Base-by-base conservation (phyloP, 179 eudicot species). In the Spinacia oleracea region DNA sequence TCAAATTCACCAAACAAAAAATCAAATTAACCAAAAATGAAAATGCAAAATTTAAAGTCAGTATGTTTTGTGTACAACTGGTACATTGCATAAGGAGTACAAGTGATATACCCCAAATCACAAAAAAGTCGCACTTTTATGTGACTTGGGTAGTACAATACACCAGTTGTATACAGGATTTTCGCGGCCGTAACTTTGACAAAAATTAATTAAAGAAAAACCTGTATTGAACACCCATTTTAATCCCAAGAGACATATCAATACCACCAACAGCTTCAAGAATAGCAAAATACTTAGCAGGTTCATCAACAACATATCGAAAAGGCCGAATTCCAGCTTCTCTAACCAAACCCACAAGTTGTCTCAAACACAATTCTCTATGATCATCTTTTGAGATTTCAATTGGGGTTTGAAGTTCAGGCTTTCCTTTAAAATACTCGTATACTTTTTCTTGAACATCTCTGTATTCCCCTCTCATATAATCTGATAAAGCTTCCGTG, bases 221-320 rank as follows among this genome's bases (percentile, higher is more conserved):
- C 98, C 97, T 94, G 86, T 89, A 94, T 66, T 94, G 98, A 1
- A 94, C 98, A n/a, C 97, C 97, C 86, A 93, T 78, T 80, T 93
- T 94, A 76, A 91, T 89, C 40, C 97, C 98, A 77, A 94, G 89
- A 16, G 97, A 93, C 88, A 94, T 88, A 73, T 91, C 98, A 76
- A 93, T 82, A 63, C 93, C 86, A 1, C 97, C 98, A 75, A 89
- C 94, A 40, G 98, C 98, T 79, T 94, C 97, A 70, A 82, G 74
- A 76, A 94, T 58, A 0, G 97, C 94, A 40, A 92, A 94, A 84
- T 93, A 94, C 92, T 80, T 89, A 1, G 80, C 84, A 1, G 97
- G 97, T 43, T 93, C 96, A 0, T 93, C 94, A 46, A 82, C 77
- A 56, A 91, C 90, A 64, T 85, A 93, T 50, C 77, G 29, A 35